A percentile compares a stretch with the other conserved stretches of the same genome.
Evolutionary conservation across 331 rosid genomes (phyloP).

Genomic region (Rosa hybrid): DNA sequence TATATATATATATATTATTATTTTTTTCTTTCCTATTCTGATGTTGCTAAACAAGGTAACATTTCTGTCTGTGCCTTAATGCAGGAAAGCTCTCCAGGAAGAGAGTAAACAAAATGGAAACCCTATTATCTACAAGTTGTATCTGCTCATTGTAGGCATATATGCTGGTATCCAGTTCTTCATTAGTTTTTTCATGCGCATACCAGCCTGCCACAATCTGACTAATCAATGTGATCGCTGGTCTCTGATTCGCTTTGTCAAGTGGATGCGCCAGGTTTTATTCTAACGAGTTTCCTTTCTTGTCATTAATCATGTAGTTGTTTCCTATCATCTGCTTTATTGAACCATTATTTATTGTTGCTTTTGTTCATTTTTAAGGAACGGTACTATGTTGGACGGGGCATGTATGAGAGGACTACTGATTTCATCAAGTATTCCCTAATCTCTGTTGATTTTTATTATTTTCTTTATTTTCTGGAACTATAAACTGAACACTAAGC

Average conservation of each 20-base stretch:
- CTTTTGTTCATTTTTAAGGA: conserved; percentile 53
- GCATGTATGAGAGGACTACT: conserved; percentile 88
- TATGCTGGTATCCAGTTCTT: conserved; percentile 87
- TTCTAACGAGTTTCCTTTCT: neutral
- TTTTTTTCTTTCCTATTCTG: conserved; percentile 5
- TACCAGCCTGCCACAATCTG: conserved; percentile 79
- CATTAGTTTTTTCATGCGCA: conserved; percentile 80
- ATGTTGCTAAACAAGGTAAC: conserved; percentile 13
- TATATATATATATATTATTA: too few species aligned
- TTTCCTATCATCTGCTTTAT: conserved; percentile 20
- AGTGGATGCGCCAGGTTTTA: conserved; percentile 96
- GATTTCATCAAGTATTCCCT: conserved; percentile 81
- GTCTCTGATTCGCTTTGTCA: conserved; percentile 74
- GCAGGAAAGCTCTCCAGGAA: conserved; percentile 90
- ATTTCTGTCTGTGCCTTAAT: conserved; percentile 29
- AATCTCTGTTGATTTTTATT: neutral
- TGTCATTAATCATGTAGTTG: conserved; percentile 12
- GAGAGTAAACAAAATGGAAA: conserved; percentile 55
- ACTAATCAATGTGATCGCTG: conserved; percentile 85
- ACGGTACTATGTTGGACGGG: conserved; percentile 89
- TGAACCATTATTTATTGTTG: conserved; percentile 19
- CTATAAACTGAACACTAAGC: neutral
- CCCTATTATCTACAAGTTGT: conserved; percentile 54
- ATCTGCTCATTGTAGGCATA: conserved; percentile 68
- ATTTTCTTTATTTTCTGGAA: neutral